Evolutionary conservation across 2,329 filamentous ascomycete genomes (phyloP).

Genomic region (Cercospora sesami): DNA sequence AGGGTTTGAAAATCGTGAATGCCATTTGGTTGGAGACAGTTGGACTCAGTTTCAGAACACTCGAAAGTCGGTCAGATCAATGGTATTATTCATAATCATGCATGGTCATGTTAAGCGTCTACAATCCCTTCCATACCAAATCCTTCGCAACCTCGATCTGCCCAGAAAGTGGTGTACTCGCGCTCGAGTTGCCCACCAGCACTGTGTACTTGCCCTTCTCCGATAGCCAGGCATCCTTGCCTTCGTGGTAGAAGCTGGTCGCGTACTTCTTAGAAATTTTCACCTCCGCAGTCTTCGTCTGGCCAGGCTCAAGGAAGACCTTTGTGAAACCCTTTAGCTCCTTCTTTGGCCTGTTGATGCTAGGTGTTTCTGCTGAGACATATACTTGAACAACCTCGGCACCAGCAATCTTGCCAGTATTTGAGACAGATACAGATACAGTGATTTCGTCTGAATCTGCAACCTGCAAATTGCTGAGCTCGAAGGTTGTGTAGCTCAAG

Average conservation of each 20-base stretch:
- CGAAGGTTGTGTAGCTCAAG: slow-evolving; percentile 73
- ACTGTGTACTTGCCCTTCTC: slow-evolving; percentile 67
- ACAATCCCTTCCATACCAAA: slow-evolving; percentile 66
- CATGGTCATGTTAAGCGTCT: not conserved
- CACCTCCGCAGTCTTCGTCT: slow-evolving; percentile 59
- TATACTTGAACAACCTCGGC: slow-evolving; percentile 69
- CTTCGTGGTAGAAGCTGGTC: slow-evolving; percentile 70
- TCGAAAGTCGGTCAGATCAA: not conserved
- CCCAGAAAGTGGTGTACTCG: slow-evolving; percentile 51
- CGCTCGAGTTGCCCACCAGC: slow-evolving; percentile 61
- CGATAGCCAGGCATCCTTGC: slow-evolving; percentile 62
- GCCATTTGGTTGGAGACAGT: not conserved
- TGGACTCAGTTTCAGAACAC: not conserved
- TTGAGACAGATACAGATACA: slow-evolving; percentile 54
- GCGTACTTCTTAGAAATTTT: slow-evolving; percentile 63
- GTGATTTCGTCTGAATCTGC: slow-evolving; percentile 53
- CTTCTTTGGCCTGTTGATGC: slow-evolving; percentile 66
- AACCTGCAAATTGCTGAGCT: slow-evolving; percentile 60
- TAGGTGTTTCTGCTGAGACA: slow-evolving; percentile 62
- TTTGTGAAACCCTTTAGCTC: slow-evolving; percentile 71
- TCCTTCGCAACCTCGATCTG: slow-evolving; percentile 61
- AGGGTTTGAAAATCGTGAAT: not conserved
- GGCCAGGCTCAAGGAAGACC: slow-evolving; percentile 58
- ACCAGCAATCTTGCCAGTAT: slow-evolving; percentile 59
- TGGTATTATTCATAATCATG: not conserved